Percentiles rank a stretch among this genome's conserved stretches.
phyloP scores from a whole-genome alignment of 2,329 filamentous ascomycete species.

The Apiospora marii region DNA sequence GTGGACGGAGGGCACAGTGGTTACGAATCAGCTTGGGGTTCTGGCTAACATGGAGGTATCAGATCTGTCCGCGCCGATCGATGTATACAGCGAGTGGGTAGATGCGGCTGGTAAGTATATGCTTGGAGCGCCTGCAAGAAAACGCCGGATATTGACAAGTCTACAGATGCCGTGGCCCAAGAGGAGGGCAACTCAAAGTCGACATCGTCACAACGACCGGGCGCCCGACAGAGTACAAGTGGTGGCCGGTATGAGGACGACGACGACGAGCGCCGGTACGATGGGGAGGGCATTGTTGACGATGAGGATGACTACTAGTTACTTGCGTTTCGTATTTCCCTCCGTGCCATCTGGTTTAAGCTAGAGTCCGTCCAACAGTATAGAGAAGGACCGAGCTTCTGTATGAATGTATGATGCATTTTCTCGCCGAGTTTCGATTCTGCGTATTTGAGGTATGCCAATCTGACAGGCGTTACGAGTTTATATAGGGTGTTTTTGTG shows the following conservation, averaged over 20 bases:
- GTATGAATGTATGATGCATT: conserved; percentile 11
- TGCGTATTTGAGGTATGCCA: not conserved
- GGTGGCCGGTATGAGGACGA: conserved; percentile 44
- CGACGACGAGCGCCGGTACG: conserved; percentile 60
- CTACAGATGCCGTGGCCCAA: conserved; percentile 59
- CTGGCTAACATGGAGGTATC: not conserved
- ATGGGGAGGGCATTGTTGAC: conserved; percentile 59
- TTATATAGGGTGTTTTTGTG: not conserved
- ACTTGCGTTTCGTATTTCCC: not conserved
- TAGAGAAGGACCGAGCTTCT: not conserved
- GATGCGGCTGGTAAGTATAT: conserved; percentile 72
- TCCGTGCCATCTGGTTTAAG: conserved; percentile 1
- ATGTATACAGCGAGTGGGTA: conserved; percentile 98
- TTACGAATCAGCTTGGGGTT: not conserved
- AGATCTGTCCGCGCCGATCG: conserved; percentile 91
- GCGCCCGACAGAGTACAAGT: conserved; percentile 32
- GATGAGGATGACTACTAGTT: conserved; percentile 64
- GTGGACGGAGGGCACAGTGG: not conserved
- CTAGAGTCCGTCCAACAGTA: not conserved
- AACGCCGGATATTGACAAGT: conserved; percentile 29
- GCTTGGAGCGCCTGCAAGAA: conserved; percentile 23
- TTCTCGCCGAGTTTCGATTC: not conserved
- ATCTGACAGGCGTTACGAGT: not conserved
- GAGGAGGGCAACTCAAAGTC: conserved; percentile 39
- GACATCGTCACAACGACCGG: conserved; percentile 29